A percentile compares a stretch with the other conserved stretches of the same genome.
Evolutionary conservation across 495 filamentous ascomycete genomes (phyloP).

Genomic region (Usnea hakonensis): DNA sequence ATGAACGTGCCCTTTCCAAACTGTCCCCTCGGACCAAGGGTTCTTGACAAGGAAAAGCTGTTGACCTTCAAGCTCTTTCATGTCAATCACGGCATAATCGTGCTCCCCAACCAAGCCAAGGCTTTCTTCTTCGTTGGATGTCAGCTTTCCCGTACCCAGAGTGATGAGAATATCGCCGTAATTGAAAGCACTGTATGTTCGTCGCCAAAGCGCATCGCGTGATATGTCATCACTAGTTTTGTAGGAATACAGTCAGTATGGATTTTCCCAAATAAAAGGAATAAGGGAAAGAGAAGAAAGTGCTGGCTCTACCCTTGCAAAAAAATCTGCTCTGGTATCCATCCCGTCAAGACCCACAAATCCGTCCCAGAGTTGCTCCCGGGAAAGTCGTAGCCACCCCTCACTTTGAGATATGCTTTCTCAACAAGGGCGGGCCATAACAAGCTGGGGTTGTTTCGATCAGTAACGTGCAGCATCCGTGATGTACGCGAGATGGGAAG

Average conservation of each 20-base stretch:
- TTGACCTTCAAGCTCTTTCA: conserved; percentile 57
- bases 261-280: neutral
- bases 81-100: conserved; percentile 84
- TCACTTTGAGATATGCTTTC: conserved; percentile 95
- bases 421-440: conserved; percentile 93
- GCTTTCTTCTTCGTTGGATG: conserved; percentile 60
- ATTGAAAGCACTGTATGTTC: conserved; percentile 65
- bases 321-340: conserved; percentile 95
- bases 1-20: conserved; percentile 48
- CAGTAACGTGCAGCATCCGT: conserved; percentile 76
- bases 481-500: conserved; percentile 68
- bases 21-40: conserved; percentile 79
- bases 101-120: conserved; percentile 83
- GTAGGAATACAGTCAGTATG: neutral
- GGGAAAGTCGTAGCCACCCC: conserved; percentile 95
- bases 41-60: conserved; percentile 81
- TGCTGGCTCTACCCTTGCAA: conserved; percentile 51
- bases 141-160: conserved; percentile 78
- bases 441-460: conserved; percentile 66
- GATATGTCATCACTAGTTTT: conserved; percentile 56
- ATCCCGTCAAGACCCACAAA: conserved; percentile 81
- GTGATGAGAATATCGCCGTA: conserved; percentile 81
- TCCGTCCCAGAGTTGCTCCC: conserved; percentile 98
- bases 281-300: neutral
- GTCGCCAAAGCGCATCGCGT: conserved; percentile 65